Evolutionary conservation across 139 green algal species (phyloP).

Genomic region (Chara braunii): DNA sequence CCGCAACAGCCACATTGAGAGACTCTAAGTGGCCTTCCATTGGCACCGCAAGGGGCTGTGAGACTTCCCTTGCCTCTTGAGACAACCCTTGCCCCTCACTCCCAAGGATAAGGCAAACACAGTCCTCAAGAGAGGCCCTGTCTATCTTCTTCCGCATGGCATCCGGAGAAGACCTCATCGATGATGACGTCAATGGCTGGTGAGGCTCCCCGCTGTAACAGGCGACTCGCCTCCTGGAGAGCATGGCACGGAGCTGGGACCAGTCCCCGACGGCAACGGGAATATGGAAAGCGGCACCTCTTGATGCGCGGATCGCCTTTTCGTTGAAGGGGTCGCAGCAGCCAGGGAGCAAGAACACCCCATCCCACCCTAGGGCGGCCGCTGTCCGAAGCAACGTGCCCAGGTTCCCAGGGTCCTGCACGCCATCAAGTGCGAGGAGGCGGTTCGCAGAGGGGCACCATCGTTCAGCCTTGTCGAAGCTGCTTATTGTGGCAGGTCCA

Average conservation of each 20-base stretch:
- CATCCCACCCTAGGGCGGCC: conserved; percentile 38
- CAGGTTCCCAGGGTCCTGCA: conserved; percentile 46
- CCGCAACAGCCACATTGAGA: conserved; percentile 45
- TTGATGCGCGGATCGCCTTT: conserved; percentile 30
- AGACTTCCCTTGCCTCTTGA: conserved; percentile 2
- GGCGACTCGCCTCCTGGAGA: conserved; percentile 1
- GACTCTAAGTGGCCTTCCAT: conserved; percentile 43
- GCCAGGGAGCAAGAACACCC: conserved; percentile 31
- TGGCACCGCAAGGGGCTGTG: conserved; percentile 25
- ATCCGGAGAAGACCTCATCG: neutral
- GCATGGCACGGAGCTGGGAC: no score
- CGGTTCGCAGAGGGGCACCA: conserved; percentile 4
- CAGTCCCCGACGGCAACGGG: conserved; percentile 9
- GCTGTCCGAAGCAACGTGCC: conserved; percentile 44
- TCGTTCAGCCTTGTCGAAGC: neutral
- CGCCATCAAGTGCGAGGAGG: conserved; percentile 30
- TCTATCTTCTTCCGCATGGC: neutral
- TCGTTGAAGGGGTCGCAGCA: conserved; percentile 49
- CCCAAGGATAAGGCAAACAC: conserved; percentile 44
- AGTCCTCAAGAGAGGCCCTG: no score
- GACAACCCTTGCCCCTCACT: conserved; percentile 42
- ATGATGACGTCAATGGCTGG: neutral
- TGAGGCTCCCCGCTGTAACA: no score
- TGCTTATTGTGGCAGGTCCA: neutral
- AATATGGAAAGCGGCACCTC: conserved; percentile 22